Evolutionary conservation across 129 eudicot species (phyloP).

Genomic region (Arctium lappa): DNA sequence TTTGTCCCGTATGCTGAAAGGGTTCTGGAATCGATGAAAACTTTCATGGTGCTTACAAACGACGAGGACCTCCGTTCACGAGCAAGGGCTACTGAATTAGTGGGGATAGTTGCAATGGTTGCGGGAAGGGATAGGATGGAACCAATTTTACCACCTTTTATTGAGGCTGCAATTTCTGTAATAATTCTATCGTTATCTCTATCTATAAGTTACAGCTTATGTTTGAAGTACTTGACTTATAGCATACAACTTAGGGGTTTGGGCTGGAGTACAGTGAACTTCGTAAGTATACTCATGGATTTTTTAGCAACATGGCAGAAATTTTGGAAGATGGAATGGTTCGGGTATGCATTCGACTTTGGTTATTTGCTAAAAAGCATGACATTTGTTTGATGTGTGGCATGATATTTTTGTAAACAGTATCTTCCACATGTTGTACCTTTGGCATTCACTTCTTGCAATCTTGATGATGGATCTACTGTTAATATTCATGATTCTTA

Average conservation of each 20-base stretch:
- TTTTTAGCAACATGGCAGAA: slow-evolving; percentile 86
- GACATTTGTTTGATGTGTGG: not conserved
- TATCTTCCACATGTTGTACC: slow-evolving; percentile 94
- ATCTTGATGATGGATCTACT: slow-evolving; percentile 93
- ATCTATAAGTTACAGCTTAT: not conserved
- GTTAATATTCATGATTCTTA: slow-evolving; percentile 77
- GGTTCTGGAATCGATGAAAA: slow-evolving; percentile 85
- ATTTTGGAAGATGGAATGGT: slow-evolving; percentile 75
- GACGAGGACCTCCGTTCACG: slow-evolving; percentile 79
- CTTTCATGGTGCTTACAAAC: slow-evolving; percentile 72
- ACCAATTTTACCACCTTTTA: slow-evolving; percentile 73
- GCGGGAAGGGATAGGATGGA: slow-evolving; percentile 83
- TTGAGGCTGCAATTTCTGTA: slow-evolving; percentile 92
- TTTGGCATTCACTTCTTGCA: slow-evolving; percentile 78
- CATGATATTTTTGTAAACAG: slow-evolving; percentile 41
- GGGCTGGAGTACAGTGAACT: slow-evolving; percentile 82
- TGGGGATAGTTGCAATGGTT: slow-evolving; percentile 86
- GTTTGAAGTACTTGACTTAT: slow-evolving; percentile 13
- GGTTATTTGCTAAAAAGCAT: not conserved
- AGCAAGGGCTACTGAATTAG: slow-evolving; percentile 96
- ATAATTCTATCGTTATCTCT: not conserved
- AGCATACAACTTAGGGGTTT: slow-evolving; percentile 55
- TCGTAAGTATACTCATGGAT: slow-evolving; percentile 89
- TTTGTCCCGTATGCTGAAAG: slow-evolving; percentile 84
- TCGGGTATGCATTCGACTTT: slow-evolving; percentile 42